Base-by-base conservation (phyloP, 371 early-diverging fungal species). In the Mortierella sp. region DNA sequence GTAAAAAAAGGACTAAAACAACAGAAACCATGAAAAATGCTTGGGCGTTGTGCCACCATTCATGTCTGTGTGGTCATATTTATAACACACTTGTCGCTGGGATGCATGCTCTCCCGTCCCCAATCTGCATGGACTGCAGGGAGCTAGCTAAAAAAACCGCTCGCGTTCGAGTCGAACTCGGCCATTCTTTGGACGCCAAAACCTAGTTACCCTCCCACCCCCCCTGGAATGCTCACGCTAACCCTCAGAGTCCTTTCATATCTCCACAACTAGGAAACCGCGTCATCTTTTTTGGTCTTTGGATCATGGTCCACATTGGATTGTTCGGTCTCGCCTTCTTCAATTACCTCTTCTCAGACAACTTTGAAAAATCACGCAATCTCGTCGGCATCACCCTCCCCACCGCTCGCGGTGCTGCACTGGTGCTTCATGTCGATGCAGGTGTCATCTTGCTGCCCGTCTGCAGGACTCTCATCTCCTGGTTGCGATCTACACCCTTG, bases 361-460 rank as follows among this genome's bases (percentile, higher is more conserved):
- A 82, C 64, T 85, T 84, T 67, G 53, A 56, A 18, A 69, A 61
- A n/a, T 69, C 83, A 43, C 80, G 84, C 27, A 19, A 59, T 6
- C 47, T 76, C 27, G 76, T 89, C 39, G 89, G 89, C 21, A 58
- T 76, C 21, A 79, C 85, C 1, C 84, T 86, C 30, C 57, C 83
- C 1, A 78, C 80, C 6, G 87, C 90, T 16, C 82, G 90, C 31
- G 82, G 89, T 8, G 84, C 93, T 1, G 94, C 94, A 5, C 63
- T 87, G 48, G 84, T 81, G 18, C 69, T 90, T 23, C 89, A 90
- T 52, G 79, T 93, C 47, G 86, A 93, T 82, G 88, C 90, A 45
- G 93, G 86, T 19, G 71, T 94, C 39, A 84, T 95, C 27, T 80
- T 95, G 61, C 82, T 95, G 66, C 93, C 95, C 13, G 88, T 95